Conservation (phyloP, 2,329 filamentous ascomycete species). For the Metarhizium guizhouense region DNA sequence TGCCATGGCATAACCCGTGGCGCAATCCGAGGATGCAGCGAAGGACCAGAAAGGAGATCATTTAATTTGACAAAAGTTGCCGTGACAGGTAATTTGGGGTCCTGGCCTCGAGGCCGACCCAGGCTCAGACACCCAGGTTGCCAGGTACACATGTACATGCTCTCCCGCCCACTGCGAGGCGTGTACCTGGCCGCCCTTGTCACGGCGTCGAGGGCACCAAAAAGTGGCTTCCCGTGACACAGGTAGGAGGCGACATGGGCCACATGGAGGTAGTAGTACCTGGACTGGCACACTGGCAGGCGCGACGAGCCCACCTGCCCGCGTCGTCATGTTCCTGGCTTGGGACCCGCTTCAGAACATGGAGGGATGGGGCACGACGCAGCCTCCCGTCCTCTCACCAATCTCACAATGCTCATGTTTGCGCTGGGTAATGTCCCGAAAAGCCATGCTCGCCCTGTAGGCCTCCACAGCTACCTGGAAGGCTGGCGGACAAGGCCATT, state of each 20-base stretch:
- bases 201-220: not conserved
- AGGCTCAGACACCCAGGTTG: not conserved
- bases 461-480: not conserved
- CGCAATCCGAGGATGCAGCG: not conserved
- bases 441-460: not conserved
- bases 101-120: not conserved
- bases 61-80: not conserved
- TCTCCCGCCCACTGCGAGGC: not conserved
- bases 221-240: not conserved
- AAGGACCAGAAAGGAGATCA: not conserved
- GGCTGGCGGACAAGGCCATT: too few relatives aligned
- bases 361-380: not conserved
- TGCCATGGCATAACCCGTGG: too few relatives aligned
- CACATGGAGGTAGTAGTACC: too few relatives aligned
- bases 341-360: not conserved
- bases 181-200: not conserved
- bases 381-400: constrained; percentile 14
- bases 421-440: not conserved
- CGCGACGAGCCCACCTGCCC: constrained; percentile 4
- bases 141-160: too few relatives aligned
- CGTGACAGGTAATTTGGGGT: not conserved
- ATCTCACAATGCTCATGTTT: constrained; percentile 14
- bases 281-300: not conserved
- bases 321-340: constrained; percentile 1
- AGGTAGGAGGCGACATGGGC: too few relatives aligned